phyloP scores from a whole-genome alignment of 2,329 filamentous ascomycete genomes.

The Pezicula carpinea region DNA sequence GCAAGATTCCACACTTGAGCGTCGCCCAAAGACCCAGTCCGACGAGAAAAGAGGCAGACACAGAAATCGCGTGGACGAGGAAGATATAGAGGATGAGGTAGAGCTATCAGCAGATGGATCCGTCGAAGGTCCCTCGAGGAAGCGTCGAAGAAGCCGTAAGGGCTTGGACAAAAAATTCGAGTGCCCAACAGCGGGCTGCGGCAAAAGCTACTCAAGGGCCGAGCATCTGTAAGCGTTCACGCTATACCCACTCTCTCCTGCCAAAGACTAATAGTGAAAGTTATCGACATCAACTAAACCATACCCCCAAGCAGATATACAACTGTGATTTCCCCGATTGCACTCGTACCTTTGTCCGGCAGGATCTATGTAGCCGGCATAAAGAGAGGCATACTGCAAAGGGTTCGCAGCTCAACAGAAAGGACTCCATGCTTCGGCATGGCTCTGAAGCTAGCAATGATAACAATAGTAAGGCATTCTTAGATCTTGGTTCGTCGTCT shows the following conservation, averaged over 20 bases:
- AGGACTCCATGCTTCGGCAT: conserved; percentile 57
- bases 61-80: conserved; percentile 22
- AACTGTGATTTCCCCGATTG: conserved; percentile 90
- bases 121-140: conserved; percentile 30
- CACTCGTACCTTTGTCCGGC: conserved; percentile 83
- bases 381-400: conserved; percentile 76
- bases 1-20: conserved; percentile 18
- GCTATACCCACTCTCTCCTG: conserved; percentile 2
- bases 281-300: conserved; percentile 91
- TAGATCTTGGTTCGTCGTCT: conserved; percentile 22
- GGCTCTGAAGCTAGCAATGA: conserved; percentile 29
- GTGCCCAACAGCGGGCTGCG: conserved; percentile 81
- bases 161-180: conserved; percentile 77
- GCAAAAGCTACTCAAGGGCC: conserved; percentile 92
- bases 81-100: conserved; percentile 18
- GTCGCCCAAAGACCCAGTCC: conserved; percentile 17
- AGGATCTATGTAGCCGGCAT: conserved; percentile 85
- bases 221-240: conserved; percentile 74
- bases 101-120: conserved; percentile 21
- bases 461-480: conserved; percentile 14
- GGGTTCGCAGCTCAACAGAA: conserved; percentile 70
- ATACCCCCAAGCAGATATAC: conserved; percentile 93
- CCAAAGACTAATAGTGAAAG: conserved; percentile 30
- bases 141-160: conserved; percentile 69
- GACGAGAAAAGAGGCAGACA: conserved; percentile 27